A percentile compares a stretch with the other conserved stretches of the same genome.
These are phyloP conservation scores for Pterulicium gracile DNA, from an alignment of 1,284 basidiomycete species.

Conservation along the genomic window DNA sequence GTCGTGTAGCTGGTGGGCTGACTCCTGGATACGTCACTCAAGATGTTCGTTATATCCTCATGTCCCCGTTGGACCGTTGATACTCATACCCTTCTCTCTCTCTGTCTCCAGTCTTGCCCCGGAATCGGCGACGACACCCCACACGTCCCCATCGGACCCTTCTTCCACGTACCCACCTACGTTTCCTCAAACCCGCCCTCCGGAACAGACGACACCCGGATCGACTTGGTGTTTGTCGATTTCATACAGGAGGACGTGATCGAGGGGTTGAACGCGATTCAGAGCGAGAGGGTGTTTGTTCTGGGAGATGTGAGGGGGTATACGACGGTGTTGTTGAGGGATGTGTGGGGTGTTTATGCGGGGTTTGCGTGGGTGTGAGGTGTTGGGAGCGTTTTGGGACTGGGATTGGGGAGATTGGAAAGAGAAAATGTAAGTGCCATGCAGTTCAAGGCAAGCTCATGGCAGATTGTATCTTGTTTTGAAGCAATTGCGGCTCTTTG, in stretches of 20 bases:
- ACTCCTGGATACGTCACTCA: slow-evolving; percentile 67
- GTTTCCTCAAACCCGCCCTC: slow-evolving; percentile 44
- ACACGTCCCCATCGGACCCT: slow-evolving; percentile 47
- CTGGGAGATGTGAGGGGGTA: slow-evolving; percentile 40
- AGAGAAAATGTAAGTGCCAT: too few species aligned
- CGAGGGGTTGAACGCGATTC: slow-evolving; percentile 40
- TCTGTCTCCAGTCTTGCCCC: slow-evolving; percentile 46
- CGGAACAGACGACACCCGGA: slow-evolving; percentile 33
- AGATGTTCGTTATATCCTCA: slow-evolving; percentile 36
- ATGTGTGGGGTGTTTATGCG: slow-evolving; percentile 51
- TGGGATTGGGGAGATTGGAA: too few species aligned
- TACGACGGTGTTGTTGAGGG: slow-evolving; percentile 35
- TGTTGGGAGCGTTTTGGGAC: too few species aligned
- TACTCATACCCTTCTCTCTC: not conserved
- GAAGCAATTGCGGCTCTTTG: too few species aligned
- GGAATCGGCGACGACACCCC: slow-evolving; percentile 60
- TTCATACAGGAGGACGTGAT: slow-evolving; percentile 50
- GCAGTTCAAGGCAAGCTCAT: too few species aligned
- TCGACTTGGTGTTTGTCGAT: slow-evolving; percentile 64
- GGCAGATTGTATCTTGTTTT: too few species aligned
- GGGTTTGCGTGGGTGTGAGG: slow-evolving; percentile 36
- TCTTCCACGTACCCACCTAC: slow-evolving; percentile 42
- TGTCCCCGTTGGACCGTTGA: not conserved
- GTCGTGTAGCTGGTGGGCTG: slow-evolving; percentile 19
- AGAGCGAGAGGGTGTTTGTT: slow-evolving; percentile 40